Conservation (phyloP, 306 rosid species). For the Cicer pinnatifidum region DNA sequence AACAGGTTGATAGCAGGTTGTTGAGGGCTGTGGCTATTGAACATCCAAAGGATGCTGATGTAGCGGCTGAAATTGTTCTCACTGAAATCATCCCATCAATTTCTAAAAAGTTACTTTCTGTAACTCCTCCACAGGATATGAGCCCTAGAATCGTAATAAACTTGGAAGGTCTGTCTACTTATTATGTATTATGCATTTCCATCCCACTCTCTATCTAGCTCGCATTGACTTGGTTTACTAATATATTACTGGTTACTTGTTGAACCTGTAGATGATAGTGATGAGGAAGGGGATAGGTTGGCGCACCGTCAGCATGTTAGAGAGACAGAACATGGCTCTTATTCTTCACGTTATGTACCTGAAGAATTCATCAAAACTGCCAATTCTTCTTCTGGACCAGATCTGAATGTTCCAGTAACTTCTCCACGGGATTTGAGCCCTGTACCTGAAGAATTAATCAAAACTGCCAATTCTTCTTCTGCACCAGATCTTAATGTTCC, state of each 20-base stretch:
- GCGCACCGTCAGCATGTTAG: conserved; percentile 27
- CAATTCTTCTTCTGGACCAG: conserved; percentile 27
- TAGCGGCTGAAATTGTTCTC: conserved; percentile 66
- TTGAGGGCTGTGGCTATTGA: conserved; percentile 91
- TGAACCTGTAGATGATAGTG: conserved; percentile 50
- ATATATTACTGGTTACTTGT: conserved; percentile 29
- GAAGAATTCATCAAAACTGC: conserved; percentile 35
- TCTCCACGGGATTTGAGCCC: conserved; percentile 29
- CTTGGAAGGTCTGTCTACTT: conserved; percentile 40
- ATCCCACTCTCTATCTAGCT: conserved; percentile 25
- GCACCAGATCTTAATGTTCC: conserved; percentile 24
- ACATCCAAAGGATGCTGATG: conserved; percentile 69
- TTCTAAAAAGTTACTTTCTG: conserved; percentile 1
- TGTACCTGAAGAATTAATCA: conserved; percentile 29
- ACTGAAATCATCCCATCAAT: conserved; percentile 67
- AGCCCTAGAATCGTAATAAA: conserved; percentile 17
- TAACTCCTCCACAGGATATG: conserved; percentile 34
- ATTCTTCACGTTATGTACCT: conserved; percentile 13
- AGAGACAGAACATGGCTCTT: conserved; percentile 32
- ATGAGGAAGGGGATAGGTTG: conserved; percentile 41
- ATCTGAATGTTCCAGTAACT: conserved; percentile 24
- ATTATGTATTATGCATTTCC: conserved; percentile 4
- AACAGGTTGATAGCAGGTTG: conserved; percentile 71
- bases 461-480: conserved; percentile 26
- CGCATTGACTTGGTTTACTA: conserved; percentile 35